These are phyloP conservation scores for Corymbia maculata DNA, from an alignment of 345 rosid species.

Conservation along the genomic window DNA sequence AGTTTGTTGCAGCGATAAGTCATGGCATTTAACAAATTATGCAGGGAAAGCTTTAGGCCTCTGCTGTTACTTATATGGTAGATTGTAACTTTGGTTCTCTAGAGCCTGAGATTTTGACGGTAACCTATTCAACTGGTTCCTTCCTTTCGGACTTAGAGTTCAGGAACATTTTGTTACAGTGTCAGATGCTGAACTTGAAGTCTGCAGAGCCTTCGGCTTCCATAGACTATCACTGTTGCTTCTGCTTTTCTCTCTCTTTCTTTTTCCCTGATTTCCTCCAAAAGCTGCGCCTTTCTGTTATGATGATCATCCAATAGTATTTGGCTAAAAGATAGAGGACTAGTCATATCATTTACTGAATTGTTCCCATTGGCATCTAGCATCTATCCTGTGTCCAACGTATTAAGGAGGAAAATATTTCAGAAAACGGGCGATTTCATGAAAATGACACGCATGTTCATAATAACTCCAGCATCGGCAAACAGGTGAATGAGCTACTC, in stretches of 20 bases:
- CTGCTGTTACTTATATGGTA: neutral
- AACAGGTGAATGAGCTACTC: neutral
- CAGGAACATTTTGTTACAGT: neutral
- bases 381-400: neutral
- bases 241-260: neutral
- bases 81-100: neutral
- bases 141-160: neutral
- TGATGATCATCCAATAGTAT: neutral
- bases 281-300: neutral
- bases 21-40: neutral
- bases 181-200: neutral
- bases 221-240: neutral
- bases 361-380: neutral
- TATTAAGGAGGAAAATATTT: neutral
- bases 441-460: neutral
- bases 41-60: neutral
- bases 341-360: neutral
- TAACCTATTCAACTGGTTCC: neutral
- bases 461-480: neutral
- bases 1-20: neutral
- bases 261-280: neutral
- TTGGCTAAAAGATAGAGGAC: neutral
- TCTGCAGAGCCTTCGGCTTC: neutral
- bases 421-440: neutral
- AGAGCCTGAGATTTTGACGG: neutral